Evolutionary conservation across 257 asterid genomes (phyloP).

Genomic region (Fraxinus excelsior): DNA sequence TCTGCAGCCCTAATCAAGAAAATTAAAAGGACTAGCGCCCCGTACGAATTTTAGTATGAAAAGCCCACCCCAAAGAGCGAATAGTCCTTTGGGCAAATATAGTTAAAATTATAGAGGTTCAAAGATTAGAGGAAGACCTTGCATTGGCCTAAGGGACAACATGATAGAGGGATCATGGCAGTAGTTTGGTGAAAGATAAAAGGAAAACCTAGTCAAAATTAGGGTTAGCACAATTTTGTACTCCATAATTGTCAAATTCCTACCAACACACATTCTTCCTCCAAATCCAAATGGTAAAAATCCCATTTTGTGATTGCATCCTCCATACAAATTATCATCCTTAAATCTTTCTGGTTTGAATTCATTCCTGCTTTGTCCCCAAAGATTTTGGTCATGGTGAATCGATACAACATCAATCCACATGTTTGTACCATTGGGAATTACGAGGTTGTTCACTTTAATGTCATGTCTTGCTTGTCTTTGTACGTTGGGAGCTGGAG

Average conservation of each 20-base stretch:
- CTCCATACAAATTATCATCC: conserved; percentile 47
- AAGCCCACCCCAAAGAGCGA: too few species aligned
- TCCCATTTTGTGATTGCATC: conserved; percentile 91
- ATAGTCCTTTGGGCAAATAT: not conserved
- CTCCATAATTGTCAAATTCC: conserved; percentile 71
- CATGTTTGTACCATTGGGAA: conserved; percentile 78
- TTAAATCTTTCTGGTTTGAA: conserved; percentile 73
- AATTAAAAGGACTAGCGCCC: not conserved
- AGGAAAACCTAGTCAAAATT: conserved; percentile 63
- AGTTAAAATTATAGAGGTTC: conserved; percentile 29
- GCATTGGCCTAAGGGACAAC: conserved; percentile 77
- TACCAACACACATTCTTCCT: conserved; percentile 88
- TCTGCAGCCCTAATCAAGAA: not conserved
- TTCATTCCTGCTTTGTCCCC: conserved; percentile 79
- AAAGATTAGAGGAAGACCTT: conserved; percentile 74
- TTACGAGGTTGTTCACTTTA: conserved; percentile 40
- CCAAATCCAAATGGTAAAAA: conserved; percentile 88
- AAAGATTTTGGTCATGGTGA: conserved; percentile 65
- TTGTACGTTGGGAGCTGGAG: conserved; percentile 83
- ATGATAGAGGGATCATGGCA: conserved; percentile 59
- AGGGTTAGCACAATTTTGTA: conserved; percentile 62
- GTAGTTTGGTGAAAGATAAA: conserved; percentile 67
- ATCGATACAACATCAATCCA: conserved; percentile 87
- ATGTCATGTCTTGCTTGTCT: conserved; percentile 73
- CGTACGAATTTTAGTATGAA: too few species aligned